phyloP scores from a whole-genome alignment of 2,329 filamentous ascomycete genomes.

The Fusarium cicatricum region DNA sequence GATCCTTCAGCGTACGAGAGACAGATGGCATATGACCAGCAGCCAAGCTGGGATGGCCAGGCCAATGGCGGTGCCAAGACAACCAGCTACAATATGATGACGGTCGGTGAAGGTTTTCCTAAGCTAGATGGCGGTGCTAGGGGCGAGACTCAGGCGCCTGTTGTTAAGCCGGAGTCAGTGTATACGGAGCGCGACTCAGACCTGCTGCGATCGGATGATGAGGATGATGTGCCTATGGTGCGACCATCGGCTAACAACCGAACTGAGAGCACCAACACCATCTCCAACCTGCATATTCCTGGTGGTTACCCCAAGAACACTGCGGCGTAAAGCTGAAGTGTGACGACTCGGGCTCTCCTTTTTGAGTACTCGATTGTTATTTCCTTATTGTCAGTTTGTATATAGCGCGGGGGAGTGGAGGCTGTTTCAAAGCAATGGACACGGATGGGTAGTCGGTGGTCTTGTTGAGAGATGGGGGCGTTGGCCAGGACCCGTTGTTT shows the following conservation, averaged over 20 bases:
- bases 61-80: constrained; percentile 19
- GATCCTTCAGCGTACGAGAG: constrained; percentile 6
- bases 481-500: constrained; percentile 27
- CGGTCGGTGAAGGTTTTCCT: constrained; percentile 38
- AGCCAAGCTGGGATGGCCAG: constrained; percentile 14
- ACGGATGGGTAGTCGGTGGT: constrained; percentile 7
- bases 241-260: constrained; percentile 43
- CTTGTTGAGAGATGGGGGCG: constrained; percentile 24
- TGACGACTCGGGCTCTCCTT: constrained; percentile 22
- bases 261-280: constrained; percentile 59
- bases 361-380: constrained; percentile 11
- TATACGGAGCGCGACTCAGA: constrained; percentile 35
- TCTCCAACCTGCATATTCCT: constrained; percentile 74
- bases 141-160: constrained; percentile 8
- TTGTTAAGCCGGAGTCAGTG: constrained; percentile 23
- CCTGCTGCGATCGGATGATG: constrained; percentile 35
- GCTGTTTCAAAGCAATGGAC: constrained; percentile 14
- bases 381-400: constrained; percentile 18
- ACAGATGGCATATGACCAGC: constrained; percentile 11
- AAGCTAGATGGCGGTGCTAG: constrained; percentile 22
- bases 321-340: constrained; percentile 56
- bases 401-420: constrained; percentile 6
- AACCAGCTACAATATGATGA: constrained; percentile 29
- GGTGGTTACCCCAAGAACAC: constrained; percentile 67
- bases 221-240: constrained; percentile 32